Evolutionary conservation across 192 early-diverging fungal species (phyloP).

Genomic region (Gaertneriomyces semiglobifer): DNA sequence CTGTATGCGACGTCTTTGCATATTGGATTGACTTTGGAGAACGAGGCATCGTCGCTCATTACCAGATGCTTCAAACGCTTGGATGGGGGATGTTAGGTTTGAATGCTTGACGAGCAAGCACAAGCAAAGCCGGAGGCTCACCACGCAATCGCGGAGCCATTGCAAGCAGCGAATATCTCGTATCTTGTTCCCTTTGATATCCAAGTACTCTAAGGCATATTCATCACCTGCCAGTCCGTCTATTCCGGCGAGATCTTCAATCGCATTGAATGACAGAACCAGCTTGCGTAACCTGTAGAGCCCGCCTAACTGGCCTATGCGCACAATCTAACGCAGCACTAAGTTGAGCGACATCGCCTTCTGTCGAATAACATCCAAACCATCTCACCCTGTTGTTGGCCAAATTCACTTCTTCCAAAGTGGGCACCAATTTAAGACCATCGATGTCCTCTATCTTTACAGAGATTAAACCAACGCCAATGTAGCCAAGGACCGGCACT

Average conservation of each 20-base stretch:
- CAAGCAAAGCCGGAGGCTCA: not conserved
- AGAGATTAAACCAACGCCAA: no score
- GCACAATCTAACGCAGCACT: constrained; percentile 23
- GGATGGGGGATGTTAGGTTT: not conserved
- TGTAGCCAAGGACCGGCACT: not conserved
- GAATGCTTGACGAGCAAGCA: not conserved
- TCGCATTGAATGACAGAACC: constrained; percentile 47
- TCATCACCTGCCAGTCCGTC: constrained; percentile 27
- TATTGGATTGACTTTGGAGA: constrained; percentile 28
- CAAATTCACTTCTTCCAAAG: constrained; percentile 40
- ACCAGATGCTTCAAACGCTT: constrained; percentile 22
- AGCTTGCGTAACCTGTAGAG: constrained; percentile 27
- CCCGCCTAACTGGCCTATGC: constrained; percentile 26
- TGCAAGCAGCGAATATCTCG: constrained; percentile 6
- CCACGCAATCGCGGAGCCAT: not conserved
- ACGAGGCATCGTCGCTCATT: constrained; percentile 8
- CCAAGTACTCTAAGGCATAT: constrained; percentile 32
- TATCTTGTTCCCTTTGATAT: constrained; percentile 46
- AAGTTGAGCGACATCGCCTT: not conserved
- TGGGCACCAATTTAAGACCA: constrained; percentile 15
- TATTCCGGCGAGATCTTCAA: constrained; percentile 35
- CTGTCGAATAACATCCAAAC: constrained; percentile 3
- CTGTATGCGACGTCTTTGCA: constrained; percentile 17
- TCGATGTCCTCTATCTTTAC: constrained; percentile 26
- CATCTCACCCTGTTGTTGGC: constrained; percentile 40